phyloP scores from a whole-genome alignment of 352 stramenopile species.

The Globisporangium parvum region DNA sequence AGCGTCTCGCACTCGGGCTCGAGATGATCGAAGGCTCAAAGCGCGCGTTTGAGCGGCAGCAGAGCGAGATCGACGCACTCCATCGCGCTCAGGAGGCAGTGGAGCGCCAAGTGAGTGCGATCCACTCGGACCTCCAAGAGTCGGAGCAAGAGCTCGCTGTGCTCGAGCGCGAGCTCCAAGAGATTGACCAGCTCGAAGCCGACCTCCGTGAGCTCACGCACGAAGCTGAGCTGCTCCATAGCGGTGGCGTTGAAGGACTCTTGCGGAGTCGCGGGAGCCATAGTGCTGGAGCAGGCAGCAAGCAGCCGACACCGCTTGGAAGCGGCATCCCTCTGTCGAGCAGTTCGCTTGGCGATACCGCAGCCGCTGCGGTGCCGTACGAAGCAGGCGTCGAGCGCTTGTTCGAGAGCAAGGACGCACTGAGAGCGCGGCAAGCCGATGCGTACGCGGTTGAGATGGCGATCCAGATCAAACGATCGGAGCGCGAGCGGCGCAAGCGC shows the following conservation, averaged over 20 bases:
- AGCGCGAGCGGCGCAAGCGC: slow-evolving; percentile 89
- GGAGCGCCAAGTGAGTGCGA: slow-evolving; percentile 84
- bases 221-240: slow-evolving; percentile 82
- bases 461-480: slow-evolving; percentile 89
- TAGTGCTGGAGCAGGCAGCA: slow-evolving; percentile 3
- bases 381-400: slow-evolving; percentile 38
- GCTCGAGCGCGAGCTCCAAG: slow-evolving; percentile 87
- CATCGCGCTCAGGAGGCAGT: slow-evolving; percentile 88
- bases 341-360: too few relatives aligned
- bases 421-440: slow-evolving; percentile 60
- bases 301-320: slow-evolving; percentile 32
- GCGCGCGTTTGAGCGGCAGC: slow-evolving; percentile 88
- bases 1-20: slow-evolving; percentile 86
- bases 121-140: slow-evolving; percentile 88
- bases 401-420: slow-evolving; percentile 41
- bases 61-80: slow-evolving; percentile 89
- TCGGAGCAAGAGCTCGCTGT: slow-evolving; percentile 88
- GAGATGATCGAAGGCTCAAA: slow-evolving; percentile 92
- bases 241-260: slow-evolving; percentile 49
- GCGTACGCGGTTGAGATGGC: slow-evolving; percentile 91
- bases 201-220: slow-evolving; percentile 90
- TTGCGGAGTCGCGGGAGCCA: slow-evolving; percentile 20
- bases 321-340: slow-evolving; percentile 31
- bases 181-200: slow-evolving; percentile 90
- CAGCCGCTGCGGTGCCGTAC: slow-evolving; percentile 19